A percentile compares a stretch with the other conserved stretches of the same genome.
phyloP scores from a whole-genome alignment of 805 yeast genomes.

The Metschnikowia similis region DNA sequence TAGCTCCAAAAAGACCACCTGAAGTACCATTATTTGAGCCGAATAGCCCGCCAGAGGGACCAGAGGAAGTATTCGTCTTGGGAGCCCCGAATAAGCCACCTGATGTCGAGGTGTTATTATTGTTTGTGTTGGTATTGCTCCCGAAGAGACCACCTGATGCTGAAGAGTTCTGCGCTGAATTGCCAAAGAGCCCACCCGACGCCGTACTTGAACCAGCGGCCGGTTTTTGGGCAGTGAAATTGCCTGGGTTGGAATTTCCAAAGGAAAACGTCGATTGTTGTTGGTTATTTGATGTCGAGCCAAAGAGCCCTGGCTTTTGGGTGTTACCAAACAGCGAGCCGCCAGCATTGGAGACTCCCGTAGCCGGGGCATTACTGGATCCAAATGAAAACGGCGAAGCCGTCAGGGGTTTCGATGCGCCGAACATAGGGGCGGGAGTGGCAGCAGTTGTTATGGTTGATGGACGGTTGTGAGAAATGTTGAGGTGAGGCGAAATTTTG shows the following conservation, averaged over 20 bases:
- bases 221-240: constrained; percentile 12
- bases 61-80: not conserved
- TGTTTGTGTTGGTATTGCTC: constrained; percentile 11
- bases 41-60: constrained; percentile 1
- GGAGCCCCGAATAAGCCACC: constrained; percentile 30
- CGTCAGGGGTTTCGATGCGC: constrained; percentile 9
- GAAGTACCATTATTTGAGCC: constrained; percentile 9
- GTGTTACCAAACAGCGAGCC: constrained; percentile 10
- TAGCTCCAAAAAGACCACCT: constrained; percentile 37
- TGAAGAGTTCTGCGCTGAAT: constrained; percentile 1
- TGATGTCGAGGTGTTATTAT: constrained; percentile 19
- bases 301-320: constrained; percentile 14
- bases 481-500: constrained; percentile 5
- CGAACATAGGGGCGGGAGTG: constrained; percentile 11
- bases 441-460: not conserved
- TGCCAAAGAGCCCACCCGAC: constrained; percentile 11
- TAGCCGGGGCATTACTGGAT: constrained; percentile 1
- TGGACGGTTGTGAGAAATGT: constrained; percentile 1
- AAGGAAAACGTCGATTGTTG: not conserved
- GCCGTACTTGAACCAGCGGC: constrained; percentile 3
- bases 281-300: constrained; percentile 2
- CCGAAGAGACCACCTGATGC: constrained; percentile 24
- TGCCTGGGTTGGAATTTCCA: constrained; percentile 5
- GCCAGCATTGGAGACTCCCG: constrained; percentile 7
- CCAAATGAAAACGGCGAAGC: constrained; percentile 11